Evolutionary conservation across 345 rosid genomes (phyloP).

Genomic region (Balakata baccata): DNA sequence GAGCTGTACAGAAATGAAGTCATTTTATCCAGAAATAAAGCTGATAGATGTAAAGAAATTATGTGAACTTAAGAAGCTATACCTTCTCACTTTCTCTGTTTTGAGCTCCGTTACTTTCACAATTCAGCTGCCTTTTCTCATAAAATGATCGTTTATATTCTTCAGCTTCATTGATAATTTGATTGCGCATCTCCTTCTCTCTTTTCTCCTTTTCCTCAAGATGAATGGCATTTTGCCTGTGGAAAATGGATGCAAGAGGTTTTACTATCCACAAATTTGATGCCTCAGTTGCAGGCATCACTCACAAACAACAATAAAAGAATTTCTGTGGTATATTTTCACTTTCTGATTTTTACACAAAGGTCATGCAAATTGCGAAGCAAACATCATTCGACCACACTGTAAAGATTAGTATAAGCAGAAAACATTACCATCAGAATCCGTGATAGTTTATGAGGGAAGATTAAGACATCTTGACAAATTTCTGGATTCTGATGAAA

Average conservation of each 20-base stretch:
- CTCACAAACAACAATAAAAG: neutral
- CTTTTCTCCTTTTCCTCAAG: constrained; percentile 92
- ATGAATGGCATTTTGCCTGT: constrained; percentile 73
- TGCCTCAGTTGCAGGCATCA: neutral
- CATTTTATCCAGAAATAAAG: neutral
- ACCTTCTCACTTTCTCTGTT: constrained; percentile 97
- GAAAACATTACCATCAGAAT: too few species aligned
- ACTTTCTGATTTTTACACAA: neutral
- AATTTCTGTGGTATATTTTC: neutral
- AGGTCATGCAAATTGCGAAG: neutral
- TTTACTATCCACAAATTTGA: too few species aligned
- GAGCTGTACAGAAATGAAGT: constrained; percentile 40
- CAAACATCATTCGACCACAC: neutral
- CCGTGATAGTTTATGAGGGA: too few species aligned
- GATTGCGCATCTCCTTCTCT: constrained; percentile 89
- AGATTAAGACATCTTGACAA: too few species aligned
- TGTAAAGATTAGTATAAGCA: too few species aligned
- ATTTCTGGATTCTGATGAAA: too few species aligned
- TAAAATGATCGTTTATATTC: constrained; percentile 72
- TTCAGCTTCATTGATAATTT: constrained; percentile 84
- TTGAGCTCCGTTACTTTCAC: constrained; percentile 65
- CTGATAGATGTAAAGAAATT: neutral
- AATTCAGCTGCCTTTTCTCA: constrained; percentile 66
- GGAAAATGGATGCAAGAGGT: constrained; percentile 11
- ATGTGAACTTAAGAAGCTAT: neutral